Evolutionary conservation across 2,329 filamentous ascomycete genomes (phyloP), one percentile per base, ranked within the genome.

Genomic region (Diaporthe ilicicola): DNA sequence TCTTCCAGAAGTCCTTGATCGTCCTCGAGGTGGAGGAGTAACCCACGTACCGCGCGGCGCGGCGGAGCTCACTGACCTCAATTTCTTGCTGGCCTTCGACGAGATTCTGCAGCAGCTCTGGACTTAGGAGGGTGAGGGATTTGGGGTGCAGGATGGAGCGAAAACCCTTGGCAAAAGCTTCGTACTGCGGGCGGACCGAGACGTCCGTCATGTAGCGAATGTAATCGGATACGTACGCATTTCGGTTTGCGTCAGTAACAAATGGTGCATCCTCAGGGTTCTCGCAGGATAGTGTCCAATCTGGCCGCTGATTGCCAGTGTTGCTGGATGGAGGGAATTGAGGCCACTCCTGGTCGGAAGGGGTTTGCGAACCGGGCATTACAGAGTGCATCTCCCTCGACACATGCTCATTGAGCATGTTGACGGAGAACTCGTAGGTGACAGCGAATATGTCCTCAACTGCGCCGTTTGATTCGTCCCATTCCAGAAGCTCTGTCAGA

Each of bases 31-130:
- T 85, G 0, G 90, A 84, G 55, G 91, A 88, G 85, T 94, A 98
- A 17, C 93, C 93, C 55, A 96, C 93, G 80, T 98, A 98, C 19
- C 90, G 90, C 0, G 93, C 86, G 71, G 91, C 89, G 3, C 87
- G 86, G 74, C 92, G 89, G 10, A 98, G 88, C 73, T 93, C 92
- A 0, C 86, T 77, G 6, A 97, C 86, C 77, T 97, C 92, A 74
- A 98, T 95, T 42, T 92, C 88, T 76, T 94, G 92, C 2, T 91
- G 87, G 32, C 96, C 96, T 84, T 98, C 95, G 0, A 98, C 88
- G 1, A 98, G 83, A 1, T 89, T 89, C 78, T 95, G 93, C 9
- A 99, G 85, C 0, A 92, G 87, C 1, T 86, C 81, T 0, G 94
- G 89, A 3, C 87, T 92, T 73, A 97, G 89, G n/a, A 97, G 86